Evolutionary conservation across 352 stramenopile genomes (phyloP).

Genomic region (Pythium brassicae): DNA sequence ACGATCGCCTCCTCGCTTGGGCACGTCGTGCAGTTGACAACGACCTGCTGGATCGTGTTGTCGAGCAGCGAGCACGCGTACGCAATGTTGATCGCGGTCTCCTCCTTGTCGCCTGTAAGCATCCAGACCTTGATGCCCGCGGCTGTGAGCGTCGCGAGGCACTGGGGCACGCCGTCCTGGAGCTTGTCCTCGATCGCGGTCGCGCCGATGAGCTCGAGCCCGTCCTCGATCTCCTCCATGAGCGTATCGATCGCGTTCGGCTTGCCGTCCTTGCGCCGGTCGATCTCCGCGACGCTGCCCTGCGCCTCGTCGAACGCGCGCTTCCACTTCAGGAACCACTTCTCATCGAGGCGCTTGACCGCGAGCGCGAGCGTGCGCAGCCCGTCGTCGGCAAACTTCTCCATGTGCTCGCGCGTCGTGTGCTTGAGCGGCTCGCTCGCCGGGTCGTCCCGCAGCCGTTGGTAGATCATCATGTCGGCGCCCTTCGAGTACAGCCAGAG

Average conservation of each 20-base stretch:
- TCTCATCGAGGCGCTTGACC: slow-evolving; percentile 38
- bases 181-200: slow-evolving; percentile 95
- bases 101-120: slow-evolving; percentile 92
- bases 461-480: slow-evolving; percentile 92
- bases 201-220: slow-evolving; percentile 80
- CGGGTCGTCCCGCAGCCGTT: slow-evolving; percentile 45
- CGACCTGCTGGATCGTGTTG: slow-evolving; percentile 80
- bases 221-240: slow-evolving; percentile 74
- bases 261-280: slow-evolving; percentile 68
- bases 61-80: slow-evolving; percentile 87
- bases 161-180: slow-evolving; percentile 83
- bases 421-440: slow-evolving; percentile 55
- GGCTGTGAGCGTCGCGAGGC: slow-evolving; percentile 81
- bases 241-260: slow-evolving; percentile 68
- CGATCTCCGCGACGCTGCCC: slow-evolving; percentile 68
- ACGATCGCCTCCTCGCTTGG: slow-evolving; percentile 45
- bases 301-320: slow-evolving; percentile 60
- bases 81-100: slow-evolving; percentile 94
- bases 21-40: slow-evolving; percentile 63
- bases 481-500: slow-evolving; percentile 84
- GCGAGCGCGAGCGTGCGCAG: slow-evolving; percentile 84
- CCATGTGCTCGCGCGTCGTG: slow-evolving; percentile 54
- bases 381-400: slow-evolving; percentile 78
- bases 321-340: slow-evolving; percentile 66
- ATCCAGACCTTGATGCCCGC: slow-evolving; percentile 92